These are phyloP conservation scores for Schizophyllum amplum DNA, from an alignment of 1,284 basidiomycete genomes.

Conservation along the genomic window DNA sequence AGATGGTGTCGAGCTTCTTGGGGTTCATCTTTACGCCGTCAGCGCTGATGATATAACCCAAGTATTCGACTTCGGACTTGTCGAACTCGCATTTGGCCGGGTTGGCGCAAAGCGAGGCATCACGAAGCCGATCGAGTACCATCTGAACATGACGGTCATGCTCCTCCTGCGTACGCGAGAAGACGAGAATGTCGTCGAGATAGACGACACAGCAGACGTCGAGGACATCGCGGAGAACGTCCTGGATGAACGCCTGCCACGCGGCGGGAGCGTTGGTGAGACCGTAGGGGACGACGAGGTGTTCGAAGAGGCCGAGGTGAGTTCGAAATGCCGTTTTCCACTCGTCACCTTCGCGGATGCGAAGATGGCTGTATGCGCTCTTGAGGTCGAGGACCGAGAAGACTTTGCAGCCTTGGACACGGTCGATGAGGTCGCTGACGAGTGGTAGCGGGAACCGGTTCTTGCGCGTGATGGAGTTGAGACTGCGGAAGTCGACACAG, in stretches of 20 bases:
- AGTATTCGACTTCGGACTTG: constrained; percentile 19
- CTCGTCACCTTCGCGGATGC: constrained; percentile 19
- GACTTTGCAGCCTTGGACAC: constrained; percentile 14
- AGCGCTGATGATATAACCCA: constrained; percentile 20
- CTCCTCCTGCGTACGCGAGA: constrained; percentile 16
- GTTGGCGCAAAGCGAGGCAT: constrained; percentile 17
- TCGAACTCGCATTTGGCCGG: constrained; percentile 24
- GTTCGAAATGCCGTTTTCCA: constrained; percentile 27
- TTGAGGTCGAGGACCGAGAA: constrained; percentile 24
- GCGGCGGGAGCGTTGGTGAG: constrained; percentile 20
- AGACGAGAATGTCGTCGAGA: constrained; percentile 25
- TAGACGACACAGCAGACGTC: constrained; percentile 17
- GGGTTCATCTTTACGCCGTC: no score
- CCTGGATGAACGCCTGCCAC: no score
- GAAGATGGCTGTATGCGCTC: constrained; percentile 21
- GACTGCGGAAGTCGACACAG: constrained; percentile 26
- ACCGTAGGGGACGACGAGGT: constrained; percentile 28
- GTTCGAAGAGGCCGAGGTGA: constrained; percentile 30
- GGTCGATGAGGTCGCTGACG: constrained; percentile 22
- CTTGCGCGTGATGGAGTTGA: constrained; percentile 22
- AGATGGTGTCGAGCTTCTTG: constrained; percentile 15
- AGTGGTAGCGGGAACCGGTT: constrained; percentile 23
- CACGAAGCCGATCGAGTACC: constrained; percentile 13
- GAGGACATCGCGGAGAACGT: constrained; percentile 8
- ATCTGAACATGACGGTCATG: constrained; percentile 7